Evolutionary conservation across 495 filamentous ascomycete species (phyloP), one percentile per base, ranked within the genome.

Genomic region (Diplogelasinospora grovesii): DNA sequence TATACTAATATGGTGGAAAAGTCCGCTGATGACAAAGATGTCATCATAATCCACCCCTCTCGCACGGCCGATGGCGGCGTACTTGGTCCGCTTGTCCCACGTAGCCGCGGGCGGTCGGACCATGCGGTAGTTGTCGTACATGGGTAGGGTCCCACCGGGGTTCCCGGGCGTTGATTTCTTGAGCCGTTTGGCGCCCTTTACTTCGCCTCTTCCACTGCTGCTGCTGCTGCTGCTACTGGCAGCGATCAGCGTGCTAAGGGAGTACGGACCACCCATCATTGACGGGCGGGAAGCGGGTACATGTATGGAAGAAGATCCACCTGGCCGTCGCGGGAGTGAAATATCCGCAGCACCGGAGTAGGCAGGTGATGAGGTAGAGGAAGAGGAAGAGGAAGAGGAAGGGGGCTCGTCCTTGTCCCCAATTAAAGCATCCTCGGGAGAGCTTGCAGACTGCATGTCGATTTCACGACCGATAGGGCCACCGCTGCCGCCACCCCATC

Each of bases 1-100:
- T 33, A 95, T 75, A 39, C 75, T 75, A 26, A 94, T 60, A 45
- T 95, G 89, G 57, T 93, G 87, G 59, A 89, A 86, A 36, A 95
- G 65, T 3, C 80, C 76, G 32, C 83, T 88, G 34, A 94, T 52
- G 52, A 95, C 75, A 62, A 87, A 95, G 26, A 94, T 74, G 72
- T 95, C 70, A 48, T 76, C 69, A 47, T 65, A 71, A 18, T 49
- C 59, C 3, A 37, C 53, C 8, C 62, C 63, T 6, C 26, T 31
- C 3, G 62, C 61, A 61, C 77, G 80, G 3, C 89, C 89, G 53
- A 94, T 81, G 25, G 81, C 75, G 49, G 65, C 54, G 59, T 94
- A 94, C 35, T 64, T 68, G 46, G 82, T 74, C 48, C 82, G 82
- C 49, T 76, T 79, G 61, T 95, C 89, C 88, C 88, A 95, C 22